phyloP scores from a whole-genome alignment of 2,329 filamentous ascomycete genomes.

The Ophiostoma perfectum region DNA sequence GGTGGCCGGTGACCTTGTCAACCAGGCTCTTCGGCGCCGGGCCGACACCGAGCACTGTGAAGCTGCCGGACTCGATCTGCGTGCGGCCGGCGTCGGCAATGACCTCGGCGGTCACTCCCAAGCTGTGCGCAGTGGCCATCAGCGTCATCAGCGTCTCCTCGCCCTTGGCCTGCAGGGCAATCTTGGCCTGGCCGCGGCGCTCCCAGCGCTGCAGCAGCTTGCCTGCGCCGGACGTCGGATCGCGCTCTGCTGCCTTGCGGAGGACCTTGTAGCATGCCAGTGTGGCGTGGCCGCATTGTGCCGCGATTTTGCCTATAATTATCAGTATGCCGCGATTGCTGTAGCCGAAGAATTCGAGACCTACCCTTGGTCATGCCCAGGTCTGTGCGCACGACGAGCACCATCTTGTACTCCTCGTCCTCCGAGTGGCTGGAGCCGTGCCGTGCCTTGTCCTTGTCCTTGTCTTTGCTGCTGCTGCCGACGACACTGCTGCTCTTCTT shows the following conservation, averaged over 20 bases:
- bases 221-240: constrained; percentile 49
- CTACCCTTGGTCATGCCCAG: constrained; percentile 95
- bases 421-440: constrained; percentile 30
- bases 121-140: constrained; percentile 71
- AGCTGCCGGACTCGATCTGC: constrained; percentile 88
- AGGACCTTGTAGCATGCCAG: constrained; percentile 94
- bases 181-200: constrained; percentile 78
- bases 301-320: constrained; percentile 81
- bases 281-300: constrained; percentile 92
- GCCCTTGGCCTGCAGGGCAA: constrained; percentile 81
- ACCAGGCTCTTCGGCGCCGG: constrained; percentile 80
- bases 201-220: constrained; percentile 80
- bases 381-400: constrained; percentile 87
- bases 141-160: constrained; percentile 73
- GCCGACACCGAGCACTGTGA: constrained; percentile 82
- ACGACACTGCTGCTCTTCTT: constrained; percentile 33
- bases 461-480: constrained; percentile 26
- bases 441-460: constrained; percentile 43
- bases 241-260: constrained; percentile 46
- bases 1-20: constrained; percentile 74
- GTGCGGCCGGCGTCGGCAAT: constrained; percentile 95
- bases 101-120: constrained; percentile 82
- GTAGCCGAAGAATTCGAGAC: too few species aligned
- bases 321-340: too few species aligned
- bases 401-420: constrained; percentile 86